Evolutionary conservation across 331 rosid species (phyloP).

Genomic region (Telfairia occidentalis): DNA sequence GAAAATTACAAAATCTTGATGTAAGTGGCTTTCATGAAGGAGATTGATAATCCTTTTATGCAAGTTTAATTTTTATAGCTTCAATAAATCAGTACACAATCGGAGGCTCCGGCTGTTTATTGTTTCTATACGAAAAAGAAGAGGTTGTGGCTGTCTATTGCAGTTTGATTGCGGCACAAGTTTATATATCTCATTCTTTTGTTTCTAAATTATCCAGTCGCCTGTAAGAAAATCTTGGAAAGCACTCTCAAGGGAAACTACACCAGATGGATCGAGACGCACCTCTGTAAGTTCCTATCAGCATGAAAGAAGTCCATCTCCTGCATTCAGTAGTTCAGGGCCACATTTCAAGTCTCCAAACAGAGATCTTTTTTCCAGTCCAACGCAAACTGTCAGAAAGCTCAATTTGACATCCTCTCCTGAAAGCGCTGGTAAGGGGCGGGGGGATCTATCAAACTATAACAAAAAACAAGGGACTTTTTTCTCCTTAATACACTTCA

Average conservation of each 20-base stretch:
- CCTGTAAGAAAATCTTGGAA: slow-evolving; percentile 47
- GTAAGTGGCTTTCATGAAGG: slow-evolving; percentile 31
- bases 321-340: slow-evolving; percentile 34
- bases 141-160: background rate
- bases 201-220: background rate
- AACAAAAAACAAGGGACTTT: background rate
- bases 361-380: slow-evolving; percentile 19
- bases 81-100: background rate
- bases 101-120: background rate
- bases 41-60: background rate
- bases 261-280: slow-evolving; percentile 54
- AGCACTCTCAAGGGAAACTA: slow-evolving; percentile 41
- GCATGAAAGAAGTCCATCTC: slow-evolving; percentile 59
- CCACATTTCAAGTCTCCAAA: slow-evolving; percentile 32
- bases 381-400: slow-evolving; percentile 28
- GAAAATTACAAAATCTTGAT: slow-evolving; percentile 41
- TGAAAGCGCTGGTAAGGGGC: slow-evolving; percentile 35
- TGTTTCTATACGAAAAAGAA: background rate
- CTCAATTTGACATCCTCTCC: slow-evolving; percentile 55
- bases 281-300: slow-evolving; percentile 38
- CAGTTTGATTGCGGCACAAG: background rate
- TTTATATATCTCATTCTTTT: background rate
- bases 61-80: background rate
- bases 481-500: background rate
- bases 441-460: background rate